Base-by-base conservation (phyloP, 495 filamentous ascomycete species). In the Rhypophila decipiens region DNA sequence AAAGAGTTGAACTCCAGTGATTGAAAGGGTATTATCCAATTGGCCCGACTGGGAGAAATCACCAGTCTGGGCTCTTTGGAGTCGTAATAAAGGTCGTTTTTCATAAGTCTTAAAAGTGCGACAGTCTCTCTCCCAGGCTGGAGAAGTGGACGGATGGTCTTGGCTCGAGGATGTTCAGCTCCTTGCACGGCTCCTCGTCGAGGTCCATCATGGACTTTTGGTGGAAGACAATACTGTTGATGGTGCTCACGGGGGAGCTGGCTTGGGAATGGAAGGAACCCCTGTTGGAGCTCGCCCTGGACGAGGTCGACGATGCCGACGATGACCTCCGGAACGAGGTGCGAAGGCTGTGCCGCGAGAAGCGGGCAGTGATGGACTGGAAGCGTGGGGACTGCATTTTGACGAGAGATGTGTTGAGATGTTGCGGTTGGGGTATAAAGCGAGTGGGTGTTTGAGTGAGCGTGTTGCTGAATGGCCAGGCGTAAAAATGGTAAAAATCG, bases 131-230 rank as follows among this genome's bases (percentile, higher is more conserved):
- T 59, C 75, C 76, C 31, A 78, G 57, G 21, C 76, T 72, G 50
- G 71, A 75, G 63, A 76, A 78, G 59, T 72, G 74, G 17, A 72
- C 69, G 36, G 75, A 67, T 35, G 76, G 76, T 43, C 75, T 55
- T 20, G 76, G 76, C 61, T 79, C 76, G 19, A 79, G 66, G 31
- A 79, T 65, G 57, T 64, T 66, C 2, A 75, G 57, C 46, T 76
- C 74, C 49, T 56, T 17, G 61, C 63, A 37, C 53, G 66, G 64
- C 53, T 68, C 69, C 58, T 79, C 75, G 44, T 69, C 69, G 42
- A 70, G 68, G 24, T 73, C 65, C 22, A 65, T 46, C 52, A 72
- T 68, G 13, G 65, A 70, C 15, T 69, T 70, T 39, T 70, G 70
- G 17, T 68, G 66, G 55, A 71, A 65, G 34, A 77, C 65, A 51